Evolutionary conservation across 176 grass and related monocot genomes (phyloP).

Genomic region (Avena atlantica): DNA sequence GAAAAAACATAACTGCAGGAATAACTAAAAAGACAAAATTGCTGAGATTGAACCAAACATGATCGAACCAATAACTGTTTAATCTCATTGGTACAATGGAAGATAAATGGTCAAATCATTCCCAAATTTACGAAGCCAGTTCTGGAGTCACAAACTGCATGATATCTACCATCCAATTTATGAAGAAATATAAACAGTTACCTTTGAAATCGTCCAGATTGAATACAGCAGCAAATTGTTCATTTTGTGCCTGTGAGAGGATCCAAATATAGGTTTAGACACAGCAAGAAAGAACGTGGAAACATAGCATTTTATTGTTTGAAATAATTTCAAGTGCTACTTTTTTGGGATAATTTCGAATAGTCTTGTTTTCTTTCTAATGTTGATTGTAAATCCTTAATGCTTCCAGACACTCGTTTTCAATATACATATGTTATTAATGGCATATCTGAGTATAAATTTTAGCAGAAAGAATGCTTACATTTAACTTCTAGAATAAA

Average conservation of each 20-base stretch:
- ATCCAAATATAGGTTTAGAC: constrained; percentile 19
- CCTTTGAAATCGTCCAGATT: constrained; percentile 97
- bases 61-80: constrained; percentile 8
- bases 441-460: neutral
- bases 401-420: constrained; percentile 5
- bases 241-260: constrained; percentile 81
- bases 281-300: constrained; percentile 32
- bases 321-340: neutral
- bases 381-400: constrained; percentile 27
- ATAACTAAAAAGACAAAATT: constrained; percentile 44
- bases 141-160: neutral
- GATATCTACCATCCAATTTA: neutral
- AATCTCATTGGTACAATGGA: neutral
- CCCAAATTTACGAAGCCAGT: constrained; percentile 7
- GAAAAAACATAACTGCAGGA: neutral
- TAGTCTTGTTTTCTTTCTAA: constrained; percentile 14
- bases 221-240: constrained; percentile 85
- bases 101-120: constrained; percentile 11
- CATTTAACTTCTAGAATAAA: constrained; percentile 38
- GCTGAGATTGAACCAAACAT: neutral
- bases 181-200: constrained; percentile 32
- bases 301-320: constrained; percentile 12
- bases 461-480: constrained; percentile 31
- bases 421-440: neutral
- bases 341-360: neutral